These are phyloP conservation scores for Aspergillus latus DNA, from an alignment of 2,329 filamentous ascomycete genomes.

Conservation along the genomic window DNA sequence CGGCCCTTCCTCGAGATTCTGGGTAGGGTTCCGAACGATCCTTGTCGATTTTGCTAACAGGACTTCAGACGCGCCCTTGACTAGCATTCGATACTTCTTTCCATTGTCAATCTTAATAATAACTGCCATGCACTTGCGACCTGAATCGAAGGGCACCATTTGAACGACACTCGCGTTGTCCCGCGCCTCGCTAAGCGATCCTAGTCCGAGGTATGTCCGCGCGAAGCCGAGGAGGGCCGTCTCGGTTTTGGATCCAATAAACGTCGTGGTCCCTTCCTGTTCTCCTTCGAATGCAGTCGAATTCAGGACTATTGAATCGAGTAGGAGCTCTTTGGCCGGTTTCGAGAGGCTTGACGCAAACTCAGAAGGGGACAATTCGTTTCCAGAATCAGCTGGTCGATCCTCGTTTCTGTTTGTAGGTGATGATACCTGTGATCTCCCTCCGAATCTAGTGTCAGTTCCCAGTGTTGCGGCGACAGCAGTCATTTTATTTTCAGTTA, in stretches of 20 bases:
- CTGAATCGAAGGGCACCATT: constrained; percentile 61
- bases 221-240: constrained; percentile 72
- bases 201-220: constrained; percentile 64
- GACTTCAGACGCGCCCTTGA: constrained; percentile 56
- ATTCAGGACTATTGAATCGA: constrained; percentile 66
- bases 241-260: constrained; percentile 76
- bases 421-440: constrained; percentile 35
- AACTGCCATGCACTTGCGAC: constrained; percentile 68
- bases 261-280: constrained; percentile 58
- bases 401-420: constrained; percentile 26
- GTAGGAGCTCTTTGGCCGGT: constrained; percentile 57
- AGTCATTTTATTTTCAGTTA: constrained; percentile 65
- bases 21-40: constrained; percentile 61
- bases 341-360: constrained; percentile 54
- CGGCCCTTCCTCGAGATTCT: constrained; percentile 53
- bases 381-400: constrained; percentile 26
- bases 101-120: constrained; percentile 58
- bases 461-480: constrained; percentile 60
- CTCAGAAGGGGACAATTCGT: constrained; percentile 54
- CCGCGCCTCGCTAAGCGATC: constrained; percentile 60
- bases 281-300: constrained; percentile 70
- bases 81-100: constrained; percentile 57
- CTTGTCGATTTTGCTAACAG: constrained; percentile 47
- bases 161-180: constrained; percentile 59
- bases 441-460: constrained; percentile 44